Evolutionary conservation across 1,284 basidiomycete species (phyloP).

Genomic region (Sutorius eximius): DNA sequence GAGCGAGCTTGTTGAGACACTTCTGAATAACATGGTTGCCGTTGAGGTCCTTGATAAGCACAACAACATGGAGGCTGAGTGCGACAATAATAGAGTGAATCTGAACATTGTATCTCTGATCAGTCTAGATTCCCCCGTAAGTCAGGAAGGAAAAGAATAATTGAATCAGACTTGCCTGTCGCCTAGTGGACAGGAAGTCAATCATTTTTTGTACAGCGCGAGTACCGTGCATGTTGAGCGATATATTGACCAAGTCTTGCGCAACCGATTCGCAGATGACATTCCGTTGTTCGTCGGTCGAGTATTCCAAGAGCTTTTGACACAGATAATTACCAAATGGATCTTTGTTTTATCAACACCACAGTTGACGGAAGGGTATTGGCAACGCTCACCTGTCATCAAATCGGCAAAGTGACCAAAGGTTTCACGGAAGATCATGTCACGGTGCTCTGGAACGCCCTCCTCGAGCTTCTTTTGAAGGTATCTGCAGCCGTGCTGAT

Average conservation of each 20-base stretch:
- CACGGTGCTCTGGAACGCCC: conserved; percentile 89
- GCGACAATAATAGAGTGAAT: conserved; percentile 98
- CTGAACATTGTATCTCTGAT: conserved; percentile 81
- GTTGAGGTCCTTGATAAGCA: conserved; percentile 99
- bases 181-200: conserved; percentile 94
- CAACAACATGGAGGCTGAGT: conserved; percentile 95
- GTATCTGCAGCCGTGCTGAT: conserved; percentile 98
- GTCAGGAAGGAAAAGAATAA: conserved; percentile 37
- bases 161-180: conserved; percentile 68
- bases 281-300: conserved; percentile 97
- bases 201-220: conserved; percentile 99
- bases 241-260: conserved; percentile 96
- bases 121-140: conserved; percentile 60
- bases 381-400: conserved; percentile 77
- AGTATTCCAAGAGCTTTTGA: conserved; percentile 97
- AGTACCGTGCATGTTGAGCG: conserved; percentile 99
- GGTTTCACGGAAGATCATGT: conserved; percentile 99
- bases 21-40: conserved; percentile 99
- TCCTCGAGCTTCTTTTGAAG: conserved; percentile 99
- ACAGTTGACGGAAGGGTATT: conserved; percentile 2
- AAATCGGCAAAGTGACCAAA: conserved; percentile 97
- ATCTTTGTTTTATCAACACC: conserved; percentile 50
- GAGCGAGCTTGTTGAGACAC: conserved; percentile 95
- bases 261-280: conserved; percentile 97
- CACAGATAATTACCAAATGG: conserved; percentile 99